phyloP scores from a whole-genome alignment of 2,329 filamentous ascomycete genomes.

The Alternaria gaisen region DNA sequence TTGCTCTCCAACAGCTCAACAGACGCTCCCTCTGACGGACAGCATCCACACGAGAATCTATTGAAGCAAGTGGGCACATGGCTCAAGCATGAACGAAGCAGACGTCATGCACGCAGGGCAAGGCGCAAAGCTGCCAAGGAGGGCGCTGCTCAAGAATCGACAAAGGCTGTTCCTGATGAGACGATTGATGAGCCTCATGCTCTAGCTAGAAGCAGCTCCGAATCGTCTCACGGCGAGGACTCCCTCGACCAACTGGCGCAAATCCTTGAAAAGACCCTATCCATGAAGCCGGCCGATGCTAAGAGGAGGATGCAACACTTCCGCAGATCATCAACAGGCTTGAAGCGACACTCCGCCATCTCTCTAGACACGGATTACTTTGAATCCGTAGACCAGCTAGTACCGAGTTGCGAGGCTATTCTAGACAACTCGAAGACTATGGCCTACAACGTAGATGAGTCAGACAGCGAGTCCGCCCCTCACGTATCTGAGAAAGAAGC shows the following conservation, averaged over 20 bases:
- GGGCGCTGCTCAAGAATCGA: conserved; percentile 7
- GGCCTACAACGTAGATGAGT: conserved; percentile 72
- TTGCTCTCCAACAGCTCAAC: conserved; percentile 42
- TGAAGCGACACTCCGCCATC: conserved; percentile 58
- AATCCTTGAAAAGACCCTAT: conserved; percentile 76
- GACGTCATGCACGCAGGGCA: conserved; percentile 66
- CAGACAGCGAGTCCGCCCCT: conserved; percentile 56
- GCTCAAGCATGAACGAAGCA: conserved; percentile 80
- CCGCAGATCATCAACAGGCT: conserved; percentile 41
- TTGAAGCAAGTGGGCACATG: conserved; percentile 81
- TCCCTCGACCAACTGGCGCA: conserved; percentile 83
- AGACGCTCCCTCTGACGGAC: conserved; percentile 27
- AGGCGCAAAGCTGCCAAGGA: conserved; percentile 61
- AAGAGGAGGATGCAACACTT: conserved; percentile 42
- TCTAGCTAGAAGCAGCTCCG: conserved; percentile 61
- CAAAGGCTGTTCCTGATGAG: conserved; percentile 12
- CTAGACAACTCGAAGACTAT: conserved; percentile 92
- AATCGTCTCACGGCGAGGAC: conserved; percentile 71
- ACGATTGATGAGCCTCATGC: conserved; percentile 14
- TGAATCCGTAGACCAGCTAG: conserved; percentile 79
- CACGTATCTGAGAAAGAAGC: conserved; percentile 56
- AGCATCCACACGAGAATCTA: conserved; percentile 55
- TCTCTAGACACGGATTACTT: conserved; percentile 87
- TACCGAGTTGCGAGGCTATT: conserved; percentile 83
- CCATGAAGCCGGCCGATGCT: conserved; percentile 46